phyloP scores from a whole-genome alignment of 345 rosid genomes.

The Excoecaria agallocha region DNA sequence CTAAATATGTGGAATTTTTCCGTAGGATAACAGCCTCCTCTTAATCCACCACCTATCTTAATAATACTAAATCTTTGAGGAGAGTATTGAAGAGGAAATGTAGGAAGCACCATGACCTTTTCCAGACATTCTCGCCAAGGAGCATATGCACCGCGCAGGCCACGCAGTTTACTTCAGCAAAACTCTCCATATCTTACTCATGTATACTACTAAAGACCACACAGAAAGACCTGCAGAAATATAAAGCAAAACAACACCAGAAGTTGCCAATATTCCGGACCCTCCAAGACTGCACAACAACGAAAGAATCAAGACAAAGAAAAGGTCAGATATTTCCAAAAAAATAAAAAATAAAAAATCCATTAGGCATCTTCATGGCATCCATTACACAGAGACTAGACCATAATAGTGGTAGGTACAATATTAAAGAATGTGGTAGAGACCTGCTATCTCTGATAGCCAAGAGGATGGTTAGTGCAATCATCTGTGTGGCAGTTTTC shows the following conservation, averaged over 20 bases:
- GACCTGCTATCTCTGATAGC: slow-evolving; percentile 84
- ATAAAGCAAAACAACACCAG: slow-evolving; percentile 80
- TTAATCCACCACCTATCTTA: slow-evolving; percentile 24
- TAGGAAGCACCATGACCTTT: not conserved
- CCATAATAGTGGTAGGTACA: not conserved
- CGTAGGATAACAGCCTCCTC: slow-evolving; percentile 18
- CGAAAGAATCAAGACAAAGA: not conserved
- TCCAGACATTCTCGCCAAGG: not conserved
- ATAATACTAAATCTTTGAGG: slow-evolving; percentile 14
- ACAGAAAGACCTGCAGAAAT: slow-evolving; percentile 88
- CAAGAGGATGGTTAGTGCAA: slow-evolving; percentile 79
- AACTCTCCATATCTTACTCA: slow-evolving; percentile 77
- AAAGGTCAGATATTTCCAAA: slow-evolving; percentile 8
- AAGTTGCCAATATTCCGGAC: slow-evolving; percentile 45
- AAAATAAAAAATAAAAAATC: no score
- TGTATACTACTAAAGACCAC: slow-evolving; percentile 85
- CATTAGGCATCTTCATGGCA: not conserved
- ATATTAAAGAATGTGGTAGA: not conserved
- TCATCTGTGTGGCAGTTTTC: slow-evolving; percentile 99
- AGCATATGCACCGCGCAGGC: slow-evolving; percentile 7
- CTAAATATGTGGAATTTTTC: slow-evolving; percentile 18
- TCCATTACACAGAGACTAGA: not conserved
- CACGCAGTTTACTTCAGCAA: slow-evolving; percentile 52
- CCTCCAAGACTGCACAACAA: slow-evolving; percentile 59
- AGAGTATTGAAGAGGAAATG: slow-evolving; percentile 1